phyloP scores from a whole-genome alignment of 176 grass and related monocot species.

The Avena sativa region DNA sequence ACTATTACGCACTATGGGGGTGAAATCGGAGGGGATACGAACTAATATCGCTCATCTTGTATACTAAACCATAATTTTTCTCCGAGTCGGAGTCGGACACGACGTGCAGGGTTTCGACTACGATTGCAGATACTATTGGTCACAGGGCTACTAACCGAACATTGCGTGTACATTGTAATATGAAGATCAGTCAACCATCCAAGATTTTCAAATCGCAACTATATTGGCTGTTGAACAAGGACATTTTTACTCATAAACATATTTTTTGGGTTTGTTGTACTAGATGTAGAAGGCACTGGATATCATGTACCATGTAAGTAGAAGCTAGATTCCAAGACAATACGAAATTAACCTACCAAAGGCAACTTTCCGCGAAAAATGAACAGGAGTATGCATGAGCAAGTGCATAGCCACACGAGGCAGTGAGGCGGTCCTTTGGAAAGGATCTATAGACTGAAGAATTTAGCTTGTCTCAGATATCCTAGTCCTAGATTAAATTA shows the following conservation, averaged over 20 bases:
- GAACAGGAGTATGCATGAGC: neutral
- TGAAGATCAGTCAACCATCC: conserved; percentile 1
- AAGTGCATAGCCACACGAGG: neutral
- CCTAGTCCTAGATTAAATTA: neutral
- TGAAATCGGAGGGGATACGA: neutral
- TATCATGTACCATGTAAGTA: neutral
- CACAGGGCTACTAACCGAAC: neutral
- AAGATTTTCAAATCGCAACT: neutral
- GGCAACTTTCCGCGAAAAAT: neutral
- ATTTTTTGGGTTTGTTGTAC: neutral
- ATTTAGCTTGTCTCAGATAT: neutral
- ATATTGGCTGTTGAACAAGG: neutral
- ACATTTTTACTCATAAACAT: neutral
- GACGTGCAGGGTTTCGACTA: no score
- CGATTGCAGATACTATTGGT: no score
- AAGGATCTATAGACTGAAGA: neutral
- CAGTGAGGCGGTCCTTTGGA: neutral
- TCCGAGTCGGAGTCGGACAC: conserved; percentile 5
- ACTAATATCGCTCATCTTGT: neutral
- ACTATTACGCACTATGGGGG: neutral
- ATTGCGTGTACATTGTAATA: neutral
- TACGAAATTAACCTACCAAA: neutral
- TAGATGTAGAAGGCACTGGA: conserved; percentile 9
- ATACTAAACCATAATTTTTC: neutral
- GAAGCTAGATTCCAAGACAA: neutral